Percentiles rank a stretch among this genome's conserved stretches.
phyloP scores from a whole-genome alignment of 2,329 filamentous ascomycete species.

The Fusarium chlamydosporum region DNA sequence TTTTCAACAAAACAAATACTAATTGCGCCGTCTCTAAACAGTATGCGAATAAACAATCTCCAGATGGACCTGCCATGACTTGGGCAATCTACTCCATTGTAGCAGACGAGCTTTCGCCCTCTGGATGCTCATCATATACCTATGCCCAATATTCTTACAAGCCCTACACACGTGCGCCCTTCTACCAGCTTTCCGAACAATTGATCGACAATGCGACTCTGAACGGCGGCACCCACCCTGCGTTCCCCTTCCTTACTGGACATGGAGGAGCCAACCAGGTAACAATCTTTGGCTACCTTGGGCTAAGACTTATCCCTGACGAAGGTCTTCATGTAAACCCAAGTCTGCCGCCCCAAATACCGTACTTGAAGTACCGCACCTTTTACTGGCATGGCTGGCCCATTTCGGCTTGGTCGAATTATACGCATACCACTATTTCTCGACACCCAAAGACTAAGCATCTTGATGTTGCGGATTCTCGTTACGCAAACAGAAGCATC shows the following conservation, averaged over 20 bases:
- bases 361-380: not conserved
- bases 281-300: conserved; percentile 6
- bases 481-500: not conserved
- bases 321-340: not conserved
- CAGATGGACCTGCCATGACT: conserved; percentile 3
- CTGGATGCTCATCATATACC: conserved; percentile 8
- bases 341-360: not conserved
- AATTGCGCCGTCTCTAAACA: accelerated
- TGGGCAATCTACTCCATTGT: conserved; percentile 22
- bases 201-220: not conserved
- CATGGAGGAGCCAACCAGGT: conserved; percentile 18
- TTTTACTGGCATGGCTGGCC: conserved; percentile 19
- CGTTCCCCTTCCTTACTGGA: conserved; percentile 5
- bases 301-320: not conserved
- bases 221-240: conserved; percentile 5
- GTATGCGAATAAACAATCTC: conserved; percentile 15
- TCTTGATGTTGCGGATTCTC: conserved; percentile 7
- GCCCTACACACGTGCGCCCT: not conserved
- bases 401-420: conserved; percentile 11
- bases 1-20: accelerated
- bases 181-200: conserved; percentile 16
- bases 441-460: not conserved
- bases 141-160: conserved; percentile 14
- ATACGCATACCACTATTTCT: not conserved
- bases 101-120: conserved; percentile 10